phyloP scores from a whole-genome alignment of 257 asterid genomes.

The Haberlea rhodopensis region DNA sequence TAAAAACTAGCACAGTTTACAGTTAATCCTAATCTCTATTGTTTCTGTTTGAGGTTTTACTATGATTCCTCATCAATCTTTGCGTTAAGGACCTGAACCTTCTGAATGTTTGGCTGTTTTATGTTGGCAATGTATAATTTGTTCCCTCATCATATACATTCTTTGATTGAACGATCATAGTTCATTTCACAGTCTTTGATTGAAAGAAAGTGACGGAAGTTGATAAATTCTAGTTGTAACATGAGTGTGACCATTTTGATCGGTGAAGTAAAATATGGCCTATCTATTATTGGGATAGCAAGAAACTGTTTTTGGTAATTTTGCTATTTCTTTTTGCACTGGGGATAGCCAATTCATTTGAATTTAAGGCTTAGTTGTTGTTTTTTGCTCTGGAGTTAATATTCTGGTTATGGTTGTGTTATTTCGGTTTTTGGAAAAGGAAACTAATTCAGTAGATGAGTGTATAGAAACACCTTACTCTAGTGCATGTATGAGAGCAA shows the following conservation, averaged over 20 bases:
- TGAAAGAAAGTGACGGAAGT: not conserved
- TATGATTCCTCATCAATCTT: not conserved
- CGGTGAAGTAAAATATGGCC: not conserved
- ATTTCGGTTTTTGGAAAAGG: not conserved
- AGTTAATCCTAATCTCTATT: not conserved
- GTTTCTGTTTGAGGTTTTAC: not conserved
- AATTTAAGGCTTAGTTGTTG: too few species aligned
- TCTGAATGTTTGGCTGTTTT: not conserved
- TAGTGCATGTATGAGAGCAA: too few species aligned
- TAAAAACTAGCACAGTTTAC: not conserved
- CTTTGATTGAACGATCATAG: not conserved
- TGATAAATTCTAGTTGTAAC: not conserved
- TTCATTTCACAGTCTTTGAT: not conserved
- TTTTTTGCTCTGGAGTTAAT: too few species aligned
- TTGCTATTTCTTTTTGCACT: not conserved
- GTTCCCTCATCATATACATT: not conserved
- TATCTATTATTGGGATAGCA: not conserved
- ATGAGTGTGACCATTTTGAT: not conserved
- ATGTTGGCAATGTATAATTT: not conserved
- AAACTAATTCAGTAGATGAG: not conserved
- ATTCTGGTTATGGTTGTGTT: not conserved
- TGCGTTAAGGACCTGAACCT: not conserved
- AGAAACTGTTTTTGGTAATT: not conserved
- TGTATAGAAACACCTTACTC: not conserved
- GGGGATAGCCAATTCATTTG: too few species aligned